Conservation (phyloP, 2,329 filamentous ascomycete genomes). For the Colletotrichum theobromicola region DNA sequence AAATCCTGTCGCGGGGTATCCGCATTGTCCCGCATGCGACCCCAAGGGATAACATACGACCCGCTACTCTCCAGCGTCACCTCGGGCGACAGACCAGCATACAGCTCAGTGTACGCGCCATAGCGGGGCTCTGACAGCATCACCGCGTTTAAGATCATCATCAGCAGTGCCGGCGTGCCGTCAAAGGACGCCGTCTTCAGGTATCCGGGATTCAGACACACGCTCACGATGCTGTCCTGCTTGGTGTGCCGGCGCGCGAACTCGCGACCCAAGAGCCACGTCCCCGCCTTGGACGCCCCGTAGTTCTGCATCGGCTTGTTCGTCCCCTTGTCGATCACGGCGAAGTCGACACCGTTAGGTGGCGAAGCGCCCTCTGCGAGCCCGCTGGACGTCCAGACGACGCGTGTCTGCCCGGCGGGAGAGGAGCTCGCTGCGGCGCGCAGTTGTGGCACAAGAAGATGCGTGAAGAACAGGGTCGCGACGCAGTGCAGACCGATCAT, state of each 20-base stretch:
- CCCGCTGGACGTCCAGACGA: slow-evolving; percentile 36
- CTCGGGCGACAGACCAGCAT: slow-evolving; percentile 41
- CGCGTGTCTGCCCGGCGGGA: slow-evolving; percentile 26
- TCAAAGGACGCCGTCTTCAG: slow-evolving; percentile 29
- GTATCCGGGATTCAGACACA: slow-evolving; percentile 40
- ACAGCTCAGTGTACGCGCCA: slow-evolving; percentile 47
- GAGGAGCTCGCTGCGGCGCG: slow-evolving; percentile 27
- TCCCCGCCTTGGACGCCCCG: slow-evolving; percentile 39
- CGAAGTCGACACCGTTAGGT: slow-evolving; percentile 32
- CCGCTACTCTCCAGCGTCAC: slow-evolving; percentile 35
- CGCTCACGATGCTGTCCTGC: slow-evolving; percentile 29
- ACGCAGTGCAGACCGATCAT: slow-evolving; percentile 39
- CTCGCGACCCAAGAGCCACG: slow-evolving; percentile 35
- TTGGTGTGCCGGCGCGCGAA: slow-evolving; percentile 29
- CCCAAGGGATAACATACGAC: slow-evolving; percentile 33
- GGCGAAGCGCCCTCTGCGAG: slow-evolving; percentile 30
- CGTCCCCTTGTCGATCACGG: slow-evolving; percentile 24
- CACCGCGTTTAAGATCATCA: slow-evolving; percentile 23
- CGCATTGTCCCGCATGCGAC: slow-evolving; percentile 23
- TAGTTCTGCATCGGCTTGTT: slow-evolving; percentile 31
- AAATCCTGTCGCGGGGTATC: background rate
- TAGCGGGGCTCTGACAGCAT: slow-evolving; percentile 33
- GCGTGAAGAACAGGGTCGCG: slow-evolving; percentile 36
- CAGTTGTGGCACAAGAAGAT: slow-evolving; percentile 37
- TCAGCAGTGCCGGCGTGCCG: slow-evolving; percentile 4